A percentile compares a stretch with the other conserved stretches of the same genome.
Conservation (phyloP, 2,329 filamentous ascomycete species). For the Gaeumannomyces tritici region DNA sequence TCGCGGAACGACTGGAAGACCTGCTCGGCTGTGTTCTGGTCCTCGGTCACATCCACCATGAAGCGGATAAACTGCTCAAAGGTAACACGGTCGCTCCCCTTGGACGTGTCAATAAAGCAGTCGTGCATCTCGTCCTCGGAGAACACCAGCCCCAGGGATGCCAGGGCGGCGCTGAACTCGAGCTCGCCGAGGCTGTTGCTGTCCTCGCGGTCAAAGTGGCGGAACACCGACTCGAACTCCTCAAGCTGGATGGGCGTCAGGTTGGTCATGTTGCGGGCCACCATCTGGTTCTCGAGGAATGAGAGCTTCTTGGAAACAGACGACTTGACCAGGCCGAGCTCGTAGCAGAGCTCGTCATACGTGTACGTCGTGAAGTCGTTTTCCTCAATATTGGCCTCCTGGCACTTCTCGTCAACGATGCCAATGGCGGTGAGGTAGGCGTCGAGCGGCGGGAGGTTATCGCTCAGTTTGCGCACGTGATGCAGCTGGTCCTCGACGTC, state of each 20-base stretch:
- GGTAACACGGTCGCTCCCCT: conserved; percentile 68
- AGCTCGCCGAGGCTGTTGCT: conserved; percentile 86
- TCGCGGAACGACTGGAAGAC: conserved; percentile 97
- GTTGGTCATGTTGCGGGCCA: conserved; percentile 97
- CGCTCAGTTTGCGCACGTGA: conserved; percentile 76
- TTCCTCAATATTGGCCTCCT: conserved; percentile 96
- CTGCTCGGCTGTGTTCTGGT: conserved; percentile 97
- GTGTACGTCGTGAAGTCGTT: conserved; percentile 99
- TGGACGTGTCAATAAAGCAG: conserved; percentile 82
- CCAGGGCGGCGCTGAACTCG: conserved; percentile 90
- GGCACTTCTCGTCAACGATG: conserved; percentile 76
- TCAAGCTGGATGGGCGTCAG: conserved; percentile 95
- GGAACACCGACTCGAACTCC: conserved; percentile 96
- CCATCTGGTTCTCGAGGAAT: conserved; percentile 97
- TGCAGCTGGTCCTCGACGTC: conserved; percentile 91
- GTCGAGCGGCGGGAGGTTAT: conserved; percentile 82
- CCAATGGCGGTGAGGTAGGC: conserved; percentile 83
- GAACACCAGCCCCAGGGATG: conserved; percentile 91
- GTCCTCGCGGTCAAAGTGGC: conserved; percentile 91
- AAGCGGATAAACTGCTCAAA: conserved; percentile 99
- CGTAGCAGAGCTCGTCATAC: conserved; percentile 91
- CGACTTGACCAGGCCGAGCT: conserved; percentile 81
- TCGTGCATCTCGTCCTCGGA: conserved; percentile 98
- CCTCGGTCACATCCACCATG: conserved; percentile 98
- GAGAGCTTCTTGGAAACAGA: conserved; percentile 93